A percentile compares a stretch with the other conserved stretches of the same genome.
Conservation (phyloP, 495 filamentous ascomycete species). For the Aspergillus indologenus region DNA sequence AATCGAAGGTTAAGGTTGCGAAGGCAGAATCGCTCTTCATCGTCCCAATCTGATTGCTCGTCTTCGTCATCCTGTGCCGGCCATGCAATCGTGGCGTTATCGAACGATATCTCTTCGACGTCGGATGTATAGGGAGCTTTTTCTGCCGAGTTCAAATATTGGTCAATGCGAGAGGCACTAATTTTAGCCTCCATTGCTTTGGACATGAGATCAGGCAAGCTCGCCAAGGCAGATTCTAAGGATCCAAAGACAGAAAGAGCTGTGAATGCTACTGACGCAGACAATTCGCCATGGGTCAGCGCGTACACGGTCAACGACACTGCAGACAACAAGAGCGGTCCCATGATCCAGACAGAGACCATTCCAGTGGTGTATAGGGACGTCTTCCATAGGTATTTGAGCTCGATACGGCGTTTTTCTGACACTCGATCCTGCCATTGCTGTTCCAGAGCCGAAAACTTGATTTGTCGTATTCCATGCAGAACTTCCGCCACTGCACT, state of each 20-base stretch:
- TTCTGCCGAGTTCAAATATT: conserved; percentile 67
- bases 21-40: conserved; percentile 60
- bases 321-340: conserved; percentile 71
- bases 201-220: conserved; percentile 71
- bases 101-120: conserved; percentile 58
- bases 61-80: conserved; percentile 43
- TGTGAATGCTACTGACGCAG: conserved; percentile 78
- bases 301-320: conserved; percentile 69
- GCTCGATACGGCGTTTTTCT: conserved; percentile 62
- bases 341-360: conserved; percentile 67
- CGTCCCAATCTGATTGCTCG: conserved; percentile 31
- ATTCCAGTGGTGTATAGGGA: conserved; percentile 56
- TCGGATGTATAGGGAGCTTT: conserved; percentile 55
- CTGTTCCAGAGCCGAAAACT: conserved; percentile 78
- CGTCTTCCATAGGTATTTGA: conserved; percentile 60
- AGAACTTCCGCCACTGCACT: conserved; percentile 75
- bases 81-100: conserved; percentile 72
- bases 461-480: conserved; percentile 82
- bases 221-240: conserved; percentile 66
- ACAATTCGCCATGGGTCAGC: conserved; percentile 54
- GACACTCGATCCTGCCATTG: conserved; percentile 76
- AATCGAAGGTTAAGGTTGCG: conserved; percentile 60
- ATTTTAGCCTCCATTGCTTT: conserved; percentile 67
- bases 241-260: conserved; percentile 69
- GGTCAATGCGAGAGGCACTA: conserved; percentile 69